Percentiles rank a stretch among this genome's conserved stretches.
phyloP scores from a whole-genome alignment of 1,284 basidiomycete species.

The Cutaneotrichosporon cavernicola region DNA sequence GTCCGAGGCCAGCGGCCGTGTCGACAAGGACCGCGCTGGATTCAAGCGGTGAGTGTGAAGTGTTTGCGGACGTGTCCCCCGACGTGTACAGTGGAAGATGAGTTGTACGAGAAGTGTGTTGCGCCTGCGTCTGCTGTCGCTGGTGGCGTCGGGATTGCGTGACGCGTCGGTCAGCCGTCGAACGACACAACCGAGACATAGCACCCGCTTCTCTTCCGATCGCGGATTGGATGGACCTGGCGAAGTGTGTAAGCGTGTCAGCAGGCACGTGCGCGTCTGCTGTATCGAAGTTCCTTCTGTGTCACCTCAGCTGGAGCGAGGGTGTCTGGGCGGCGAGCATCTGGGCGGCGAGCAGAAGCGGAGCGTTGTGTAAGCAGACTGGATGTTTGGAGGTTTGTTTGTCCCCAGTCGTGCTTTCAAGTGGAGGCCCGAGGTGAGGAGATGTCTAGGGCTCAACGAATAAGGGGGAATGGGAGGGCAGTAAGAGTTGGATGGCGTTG shows the following conservation, averaged over 20 bases:
- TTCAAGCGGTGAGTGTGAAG: slow-evolving; percentile 18
- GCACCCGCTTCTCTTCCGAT: background rate
- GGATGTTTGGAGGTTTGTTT: background rate
- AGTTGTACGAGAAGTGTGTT: background rate
- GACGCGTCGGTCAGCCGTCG: background rate
- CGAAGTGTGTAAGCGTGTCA: background rate
- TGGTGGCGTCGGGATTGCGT: background rate
- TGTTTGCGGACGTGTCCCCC: background rate
- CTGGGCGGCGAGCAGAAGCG: background rate
- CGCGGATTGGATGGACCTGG: background rate
- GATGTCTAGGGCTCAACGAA: background rate
- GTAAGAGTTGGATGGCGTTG: background rate
- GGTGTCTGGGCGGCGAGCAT: background rate
- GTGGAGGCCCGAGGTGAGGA: background rate
- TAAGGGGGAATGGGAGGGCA: background rate
- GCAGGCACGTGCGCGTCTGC: background rate
- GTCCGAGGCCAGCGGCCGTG: slow-evolving; percentile 8
- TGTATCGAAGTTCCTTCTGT: background rate
- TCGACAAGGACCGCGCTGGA: slow-evolving; percentile 6
- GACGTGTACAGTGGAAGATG: background rate
- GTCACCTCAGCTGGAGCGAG: background rate
- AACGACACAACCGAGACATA: background rate
- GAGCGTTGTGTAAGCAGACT: background rate
- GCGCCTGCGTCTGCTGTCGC: background rate
- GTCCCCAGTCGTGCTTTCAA: background rate